phyloP scores from a whole-genome alignment of 1,284 basidiomycete genomes.

The Ustilago curta region DNA sequence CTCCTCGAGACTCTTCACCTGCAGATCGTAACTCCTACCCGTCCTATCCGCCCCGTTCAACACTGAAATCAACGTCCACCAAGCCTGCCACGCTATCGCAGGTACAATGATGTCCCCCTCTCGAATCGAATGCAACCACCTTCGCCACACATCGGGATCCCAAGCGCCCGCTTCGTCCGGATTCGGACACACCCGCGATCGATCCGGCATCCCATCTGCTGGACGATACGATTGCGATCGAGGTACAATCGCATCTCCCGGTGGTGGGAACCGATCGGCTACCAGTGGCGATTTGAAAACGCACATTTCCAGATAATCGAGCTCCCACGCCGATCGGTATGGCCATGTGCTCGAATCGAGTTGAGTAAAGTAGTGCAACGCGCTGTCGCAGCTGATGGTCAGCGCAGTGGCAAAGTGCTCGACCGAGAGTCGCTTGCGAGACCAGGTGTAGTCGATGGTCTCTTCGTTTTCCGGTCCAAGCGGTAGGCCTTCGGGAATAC shows the following conservation, averaged over 20 bases:
- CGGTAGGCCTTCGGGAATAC: constrained; percentile 62
- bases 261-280: constrained; percentile 61
- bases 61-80: constrained; percentile 66
- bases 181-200: constrained; percentile 56
- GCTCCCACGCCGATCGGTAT: constrained; percentile 62
- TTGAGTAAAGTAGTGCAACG: constrained; percentile 53
- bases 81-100: constrained; percentile 64
- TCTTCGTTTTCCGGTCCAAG: constrained; percentile 54
- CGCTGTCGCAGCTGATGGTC: constrained; percentile 47
- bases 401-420: constrained; percentile 58
- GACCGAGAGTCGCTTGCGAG: constrained; percentile 50
- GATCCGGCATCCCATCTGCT: constrained; percentile 31
- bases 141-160: constrained; percentile 51
- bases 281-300: constrained; percentile 60
- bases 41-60: constrained; percentile 65
- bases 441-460: constrained; percentile 63
- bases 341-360: constrained; percentile 52
- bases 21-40: constrained; percentile 61
- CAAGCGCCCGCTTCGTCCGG: constrained; percentile 56
- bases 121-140: constrained; percentile 52
- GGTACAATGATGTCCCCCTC: constrained; percentile 62
- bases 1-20: constrained; percentile 61
- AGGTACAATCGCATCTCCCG: constrained; percentile 47
- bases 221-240: constrained; percentile 43
- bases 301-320: constrained; percentile 66